Evolutionary conservation across 352 stramenopile genomes (phyloP), one percentile per base, ranked within the genome.

Genomic region (Globisporangium paddicum): DNA sequence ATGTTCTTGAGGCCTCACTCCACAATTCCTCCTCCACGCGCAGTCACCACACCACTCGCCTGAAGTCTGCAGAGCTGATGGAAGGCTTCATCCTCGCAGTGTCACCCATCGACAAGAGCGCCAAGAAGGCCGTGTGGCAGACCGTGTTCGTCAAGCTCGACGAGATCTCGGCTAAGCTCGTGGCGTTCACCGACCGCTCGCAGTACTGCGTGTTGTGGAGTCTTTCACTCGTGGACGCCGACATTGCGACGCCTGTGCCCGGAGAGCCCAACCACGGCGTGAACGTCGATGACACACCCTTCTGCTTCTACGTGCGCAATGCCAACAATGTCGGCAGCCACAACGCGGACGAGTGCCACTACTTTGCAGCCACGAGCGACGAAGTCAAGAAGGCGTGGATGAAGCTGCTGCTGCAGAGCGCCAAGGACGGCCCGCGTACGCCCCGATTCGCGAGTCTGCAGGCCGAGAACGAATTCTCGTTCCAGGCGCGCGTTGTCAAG

Each of bases 91-190:
- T 87, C 11, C 63, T 77, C n/a, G 71, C 67, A 0, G 59, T 78
- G 28, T 68, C 72, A 11, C 58, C 71, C 13, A 54, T 63, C 5
- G 69, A 68, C 19, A 35, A 65, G 19, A 67, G 55, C 5, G 37
- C 58, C n/a, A 80, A 72, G 45, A 76, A 79, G 37, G 42, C 6
- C 6, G 28, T 63, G 14, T 90, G 80, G 80, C 64, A 72, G 23
- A 73, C 71, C 5, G 55, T 81, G 26, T 86, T 77, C 34, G 42
- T 89, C 58, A 87, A 82, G 58, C 64, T 82, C 7, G 78, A 87
- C 56, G 78, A 89, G 44, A 85, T 89, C 37, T 83, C 81, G 6
- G 81, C 72, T 21, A 73, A 82, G 40, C 58, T 90, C 19, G 65
- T 89, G 37, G 75, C 68, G 14, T 87, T 87, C 57, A 71, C 65